phyloP scores from a whole-genome alignment of 2,329 filamentous ascomycete species.

The Cordyceps militaris region DNA sequence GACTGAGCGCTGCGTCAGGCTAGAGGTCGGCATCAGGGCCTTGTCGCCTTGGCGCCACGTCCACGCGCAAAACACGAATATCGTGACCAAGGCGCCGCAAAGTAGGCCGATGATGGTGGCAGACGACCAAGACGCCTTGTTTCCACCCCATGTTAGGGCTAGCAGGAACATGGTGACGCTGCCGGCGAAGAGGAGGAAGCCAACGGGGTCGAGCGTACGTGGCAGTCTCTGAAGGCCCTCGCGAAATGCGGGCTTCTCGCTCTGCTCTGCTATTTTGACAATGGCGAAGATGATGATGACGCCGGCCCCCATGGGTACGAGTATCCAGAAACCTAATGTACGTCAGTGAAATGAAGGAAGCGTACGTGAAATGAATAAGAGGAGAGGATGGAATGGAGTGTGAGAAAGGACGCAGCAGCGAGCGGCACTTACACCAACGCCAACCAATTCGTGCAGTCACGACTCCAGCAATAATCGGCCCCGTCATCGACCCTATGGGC shows the following conservation, averaged over 20 bases:
- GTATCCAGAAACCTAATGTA: constrained; percentile 9
- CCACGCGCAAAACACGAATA: neutral
- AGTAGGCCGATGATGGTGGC: constrained; percentile 36
- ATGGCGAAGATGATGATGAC: neutral
- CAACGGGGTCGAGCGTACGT: constrained; percentile 26
- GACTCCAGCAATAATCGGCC: constrained; percentile 8
- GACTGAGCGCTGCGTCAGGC: neutral
- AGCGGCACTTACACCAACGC: constrained; percentile 14
- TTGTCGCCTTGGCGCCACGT: neutral
- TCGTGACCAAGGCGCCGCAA: constrained; percentile 10
- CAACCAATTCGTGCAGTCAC: constrained; percentile 9
- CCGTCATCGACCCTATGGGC: constrained; percentile 9
- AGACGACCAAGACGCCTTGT: constrained; percentile 37
- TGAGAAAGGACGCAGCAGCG: neutral
- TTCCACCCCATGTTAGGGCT: constrained; percentile 27
- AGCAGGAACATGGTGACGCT: constrained; percentile 39
- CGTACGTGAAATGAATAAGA: neutral
- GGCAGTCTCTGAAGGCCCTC: neutral
- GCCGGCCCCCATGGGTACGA: constrained; percentile 1
- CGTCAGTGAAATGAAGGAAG: neutral
- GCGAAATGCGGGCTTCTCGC: neutral
- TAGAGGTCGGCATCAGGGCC: constrained; percentile 1
- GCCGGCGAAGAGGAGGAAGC: constrained; percentile 37
- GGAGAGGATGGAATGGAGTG: neutral
- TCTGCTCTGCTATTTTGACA: neutral